Evolutionary conservation across 2,329 filamentous ascomycete genomes (phyloP).

Genomic region (Aspergillus fructus): DNA sequence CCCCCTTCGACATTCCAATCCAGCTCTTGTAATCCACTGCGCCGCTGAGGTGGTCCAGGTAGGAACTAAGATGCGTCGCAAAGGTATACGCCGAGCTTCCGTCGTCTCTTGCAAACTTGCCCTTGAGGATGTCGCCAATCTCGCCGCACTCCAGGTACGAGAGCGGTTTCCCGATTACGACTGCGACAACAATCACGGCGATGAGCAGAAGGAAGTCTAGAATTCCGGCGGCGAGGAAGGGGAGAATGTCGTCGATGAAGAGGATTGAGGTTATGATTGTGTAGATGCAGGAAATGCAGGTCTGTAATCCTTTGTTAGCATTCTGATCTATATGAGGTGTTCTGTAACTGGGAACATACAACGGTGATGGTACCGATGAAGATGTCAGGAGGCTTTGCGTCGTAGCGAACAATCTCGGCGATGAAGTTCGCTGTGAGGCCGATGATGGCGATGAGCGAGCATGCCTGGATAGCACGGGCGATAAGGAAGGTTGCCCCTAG

Average conservation of each 20-base stretch:
- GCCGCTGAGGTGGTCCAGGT: conserved; percentile 52
- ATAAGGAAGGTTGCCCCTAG: conserved; percentile 76
- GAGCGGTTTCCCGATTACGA: conserved; percentile 76
- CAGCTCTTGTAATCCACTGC: conserved; percentile 53
- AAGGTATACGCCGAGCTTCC: conserved; percentile 54
- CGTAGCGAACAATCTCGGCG: conserved; percentile 66
- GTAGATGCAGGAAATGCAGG: conserved; percentile 77
- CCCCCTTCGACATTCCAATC: conserved; percentile 61
- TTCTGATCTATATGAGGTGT: not conserved
- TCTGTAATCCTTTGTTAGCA: conserved; percentile 49
- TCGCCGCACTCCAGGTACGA: conserved; percentile 72
- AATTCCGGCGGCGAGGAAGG: conserved; percentile 66
- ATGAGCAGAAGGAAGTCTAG: conserved; percentile 71
- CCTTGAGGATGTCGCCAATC: conserved; percentile 47
- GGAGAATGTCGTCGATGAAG: conserved; percentile 73
- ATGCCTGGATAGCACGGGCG: conserved; percentile 68
- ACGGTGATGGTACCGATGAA: conserved; percentile 77
- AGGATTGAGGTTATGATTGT: conserved; percentile 77
- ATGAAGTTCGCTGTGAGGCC: conserved; percentile 83
- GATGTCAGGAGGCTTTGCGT: conserved; percentile 66
- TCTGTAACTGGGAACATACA: conserved; percentile 55
- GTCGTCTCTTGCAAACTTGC: conserved; percentile 25
- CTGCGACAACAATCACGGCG: conserved; percentile 73
- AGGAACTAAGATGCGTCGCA: conserved; percentile 52
- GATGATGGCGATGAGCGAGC: conserved; percentile 73